A percentile compares a stretch with the other conserved stretches of the same genome.
phyloP scores from a whole-genome alignment of 176 grass and related monocot species.

The Miscanthus lutarioriparius region DNA sequence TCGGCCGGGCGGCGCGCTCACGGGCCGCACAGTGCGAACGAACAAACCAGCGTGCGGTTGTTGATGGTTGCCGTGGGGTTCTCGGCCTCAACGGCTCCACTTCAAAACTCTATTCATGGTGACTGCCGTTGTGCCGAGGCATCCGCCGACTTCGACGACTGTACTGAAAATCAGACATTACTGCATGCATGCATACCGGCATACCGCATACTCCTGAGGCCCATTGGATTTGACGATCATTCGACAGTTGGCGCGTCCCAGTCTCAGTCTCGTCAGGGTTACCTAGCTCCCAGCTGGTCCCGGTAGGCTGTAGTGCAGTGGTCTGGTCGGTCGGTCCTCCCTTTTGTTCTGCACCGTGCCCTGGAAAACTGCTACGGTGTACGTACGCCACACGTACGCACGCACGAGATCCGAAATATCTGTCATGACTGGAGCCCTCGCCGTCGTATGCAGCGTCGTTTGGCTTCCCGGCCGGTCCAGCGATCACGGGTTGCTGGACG shows the following conservation, averaged over 20 bases:
- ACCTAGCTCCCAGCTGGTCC: neutral
- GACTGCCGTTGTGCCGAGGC: too few relatives aligned
- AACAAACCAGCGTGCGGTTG: neutral
- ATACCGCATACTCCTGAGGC: too few relatives aligned
- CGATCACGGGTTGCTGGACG: constrained; percentile 17
- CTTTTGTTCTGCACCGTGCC: too few relatives aligned
- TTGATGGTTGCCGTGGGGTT: too few relatives aligned
- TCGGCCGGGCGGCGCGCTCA: neutral
- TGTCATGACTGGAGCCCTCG: neutral
- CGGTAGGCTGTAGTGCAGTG: too few relatives aligned
- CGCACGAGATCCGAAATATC: constrained; percentile 2
- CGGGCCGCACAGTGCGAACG: neutral
- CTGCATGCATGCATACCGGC: neutral
- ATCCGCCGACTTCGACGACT: neutral
- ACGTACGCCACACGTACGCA: neutral
- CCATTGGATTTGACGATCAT: neutral
- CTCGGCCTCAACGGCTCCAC: too few relatives aligned
- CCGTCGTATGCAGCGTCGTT: constrained; percentile 9
- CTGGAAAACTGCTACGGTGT: too few relatives aligned
- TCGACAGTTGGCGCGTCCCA: constrained; percentile 23
- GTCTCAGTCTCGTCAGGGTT: too few relatives aligned
- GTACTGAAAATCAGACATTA: neutral
- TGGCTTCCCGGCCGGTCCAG: neutral
- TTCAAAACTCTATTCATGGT: too few relatives aligned
- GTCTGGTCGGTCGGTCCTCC: too few relatives aligned